A percentile compares a stretch with the other conserved stretches of the same genome.
Conservation (phyloP, 306 rosid genomes). For the Cicer judaicum region DNA sequence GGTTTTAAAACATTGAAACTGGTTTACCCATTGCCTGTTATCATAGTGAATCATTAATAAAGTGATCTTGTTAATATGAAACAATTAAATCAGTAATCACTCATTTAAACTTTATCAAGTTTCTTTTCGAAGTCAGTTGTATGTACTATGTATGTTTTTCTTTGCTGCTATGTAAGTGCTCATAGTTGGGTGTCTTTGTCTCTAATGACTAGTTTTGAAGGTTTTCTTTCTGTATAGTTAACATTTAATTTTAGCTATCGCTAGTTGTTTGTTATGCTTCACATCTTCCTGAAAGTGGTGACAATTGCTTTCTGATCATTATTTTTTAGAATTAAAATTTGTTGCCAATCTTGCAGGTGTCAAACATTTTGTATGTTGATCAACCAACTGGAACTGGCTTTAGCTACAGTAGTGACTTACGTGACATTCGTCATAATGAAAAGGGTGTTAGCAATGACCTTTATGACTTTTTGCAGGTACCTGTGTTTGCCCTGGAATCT, state of each 20-base stretch:
- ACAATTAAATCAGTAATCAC: constrained; percentile 1
- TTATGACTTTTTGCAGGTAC: constrained; percentile 87
- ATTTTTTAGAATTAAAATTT: constrained; percentile 28
- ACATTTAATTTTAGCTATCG: constrained; percentile 11
- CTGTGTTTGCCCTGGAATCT: constrained; percentile 17
- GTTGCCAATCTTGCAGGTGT: constrained; percentile 60
- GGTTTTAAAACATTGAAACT: constrained; percentile 2
- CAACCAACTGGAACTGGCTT: constrained; percentile 96
- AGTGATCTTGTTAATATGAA: constrained; percentile 7
- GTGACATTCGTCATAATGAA: constrained; percentile 81
- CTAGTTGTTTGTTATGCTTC: constrained; percentile 34
- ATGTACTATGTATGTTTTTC: constrained; percentile 18
- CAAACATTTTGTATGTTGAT: constrained; percentile 86
- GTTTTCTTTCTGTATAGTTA: constrained; percentile 10
- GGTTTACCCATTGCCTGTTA: not conserved
- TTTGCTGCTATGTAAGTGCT: constrained; percentile 33
- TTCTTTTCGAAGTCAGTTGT: constrained; percentile 21
- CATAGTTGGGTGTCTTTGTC: constrained; percentile 8
- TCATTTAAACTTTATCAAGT: constrained; percentile 22
- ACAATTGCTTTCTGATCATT: constrained; percentile 31
- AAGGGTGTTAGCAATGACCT: constrained; percentile 82
- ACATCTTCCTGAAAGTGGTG: constrained; percentile 24
- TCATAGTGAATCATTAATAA: constrained; percentile 1
- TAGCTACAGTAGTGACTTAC: constrained; percentile 73
- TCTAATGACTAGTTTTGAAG: constrained; percentile 25